Base-by-base conservation (phyloP, 495 filamentous ascomycete species). In the Neurospora sp. region DNA sequence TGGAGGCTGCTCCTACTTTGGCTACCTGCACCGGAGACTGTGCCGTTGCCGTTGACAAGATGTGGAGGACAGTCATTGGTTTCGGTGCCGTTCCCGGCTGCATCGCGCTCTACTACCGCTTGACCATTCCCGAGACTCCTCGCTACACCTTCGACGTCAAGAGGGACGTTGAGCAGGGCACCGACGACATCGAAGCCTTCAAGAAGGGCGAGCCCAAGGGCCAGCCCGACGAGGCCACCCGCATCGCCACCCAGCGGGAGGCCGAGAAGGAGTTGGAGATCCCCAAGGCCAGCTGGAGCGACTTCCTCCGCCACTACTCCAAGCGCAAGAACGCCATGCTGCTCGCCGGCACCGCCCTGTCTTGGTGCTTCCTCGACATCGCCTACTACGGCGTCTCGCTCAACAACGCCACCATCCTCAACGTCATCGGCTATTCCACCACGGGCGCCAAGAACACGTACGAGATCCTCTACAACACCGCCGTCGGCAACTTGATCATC, bases 61-160 rank as follows among this genome's bases (percentile, higher is more conserved):
- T 96, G 90, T 96, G 93, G 93, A 88, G 93, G 75, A 82, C 87
- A 4, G 82, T 94, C 54, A 91, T 96, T 78, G 92, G 92, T 16
- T 89, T 94, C 76, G 93, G 92, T 71, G 89, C 90, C n/a, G 89
- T 94, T 10, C 93, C 93, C 5, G 93, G 88, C 48, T 89, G 86
- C 77, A 86, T 92, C 72, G 92, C 92, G 16, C 87, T 96, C 38
- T 94, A 93, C 85, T 94, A 90, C 82, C 93, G 94, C 66, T 86
- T 97, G 5, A 96, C 94, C 37, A 97, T 97, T 75, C 94, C 94
- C 31, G 92, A 94, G 81, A 85, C 84, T 12, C 84, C 84, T 70
- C 88, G 83, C 89, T 93, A 75, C 91, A 97, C 93, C 41, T 95
- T 96, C 75, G 93, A 96, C 78, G 89, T 96, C 11, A 85, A 86